These are phyloP conservation scores for Globisporangium nagaii DNA, from an alignment of 352 stramenopile species.

Conservation along the genomic window DNA sequence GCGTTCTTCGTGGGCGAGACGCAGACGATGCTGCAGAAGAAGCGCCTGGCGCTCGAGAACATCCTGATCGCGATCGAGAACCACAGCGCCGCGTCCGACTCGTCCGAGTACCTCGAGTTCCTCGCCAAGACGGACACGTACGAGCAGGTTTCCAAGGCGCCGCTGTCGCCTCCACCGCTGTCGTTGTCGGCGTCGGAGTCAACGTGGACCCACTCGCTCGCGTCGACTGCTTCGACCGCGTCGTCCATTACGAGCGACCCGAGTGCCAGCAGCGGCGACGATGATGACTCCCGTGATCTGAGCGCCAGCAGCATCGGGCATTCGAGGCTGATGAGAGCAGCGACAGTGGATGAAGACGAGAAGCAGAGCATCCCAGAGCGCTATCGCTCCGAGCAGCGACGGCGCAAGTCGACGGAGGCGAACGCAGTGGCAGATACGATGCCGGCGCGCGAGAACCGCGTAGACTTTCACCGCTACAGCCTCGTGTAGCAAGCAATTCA, in stretches of 20 bases:
- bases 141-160: conserved; percentile 31
- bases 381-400: background rate
- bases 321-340: too few relatives aligned
- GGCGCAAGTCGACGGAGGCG: background rate
- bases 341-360: too few relatives aligned
- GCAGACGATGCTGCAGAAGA: conserved; percentile 58
- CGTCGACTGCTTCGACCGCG: background rate
- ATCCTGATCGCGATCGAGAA: conserved; percentile 58
- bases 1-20: conserved; percentile 66
- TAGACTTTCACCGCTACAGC: conserved; percentile 13
- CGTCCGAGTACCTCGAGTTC: conserved; percentile 64
- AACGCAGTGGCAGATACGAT: background rate
- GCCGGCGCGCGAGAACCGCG: conserved; percentile 3
- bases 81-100: conserved; percentile 42
- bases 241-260: too few relatives aligned
- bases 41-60: conserved; percentile 51
- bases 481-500: background rate
- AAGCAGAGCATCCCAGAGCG: background rate
- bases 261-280: background rate
- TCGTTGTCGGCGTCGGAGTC: too few relatives aligned
- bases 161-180: conserved; percentile 18
- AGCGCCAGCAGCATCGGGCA: too few relatives aligned
- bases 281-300: too few relatives aligned
- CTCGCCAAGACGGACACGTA: conserved; percentile 54
- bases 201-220: too few relatives aligned